phyloP scores from a whole-genome alignment of 2,329 filamentous ascomycete species.

The Colletotrichum magnum region DNA sequence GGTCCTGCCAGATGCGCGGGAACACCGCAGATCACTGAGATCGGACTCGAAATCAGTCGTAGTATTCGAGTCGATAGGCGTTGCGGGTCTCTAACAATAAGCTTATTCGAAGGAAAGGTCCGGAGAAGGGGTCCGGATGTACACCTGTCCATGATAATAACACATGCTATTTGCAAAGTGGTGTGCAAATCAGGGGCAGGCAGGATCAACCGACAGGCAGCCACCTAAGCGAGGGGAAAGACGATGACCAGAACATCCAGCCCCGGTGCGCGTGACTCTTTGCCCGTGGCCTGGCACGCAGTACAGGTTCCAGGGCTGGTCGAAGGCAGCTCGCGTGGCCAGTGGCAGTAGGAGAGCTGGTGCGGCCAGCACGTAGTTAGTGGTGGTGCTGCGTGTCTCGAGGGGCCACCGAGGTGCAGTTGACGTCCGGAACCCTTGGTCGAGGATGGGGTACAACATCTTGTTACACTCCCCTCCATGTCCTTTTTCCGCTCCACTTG shows the following conservation, averaged over 20 bases:
- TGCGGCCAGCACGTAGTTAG: background rate
- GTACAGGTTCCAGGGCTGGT: background rate
- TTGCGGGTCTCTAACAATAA: background rate
- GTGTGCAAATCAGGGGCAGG: background rate
- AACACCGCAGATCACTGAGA: background rate
- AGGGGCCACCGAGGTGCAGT: background rate
- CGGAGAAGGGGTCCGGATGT: background rate
- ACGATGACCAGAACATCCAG: background rate
- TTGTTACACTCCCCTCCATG: constrained; percentile 31
- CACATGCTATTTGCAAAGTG: no score
- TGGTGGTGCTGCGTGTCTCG: background rate
- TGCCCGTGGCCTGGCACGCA: background rate
- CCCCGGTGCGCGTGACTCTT: background rate
- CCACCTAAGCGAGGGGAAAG: background rate
- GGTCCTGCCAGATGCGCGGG: background rate
- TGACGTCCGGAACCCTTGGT: background rate
- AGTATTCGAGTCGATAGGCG: background rate
- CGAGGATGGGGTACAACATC: background rate
- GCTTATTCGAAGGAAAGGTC: background rate
- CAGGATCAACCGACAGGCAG: background rate
- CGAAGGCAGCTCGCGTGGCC: background rate
- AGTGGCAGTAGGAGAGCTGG: background rate
- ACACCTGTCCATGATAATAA: no score
- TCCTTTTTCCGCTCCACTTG: constrained; percentile 27
- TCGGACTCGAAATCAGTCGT: constrained; percentile 7